A percentile compares a stretch with the other conserved stretches of the same genome.
Evolutionary conservation across 257 asterid genomes (phyloP).

Genomic region (Scutellaria barbata): DNA sequence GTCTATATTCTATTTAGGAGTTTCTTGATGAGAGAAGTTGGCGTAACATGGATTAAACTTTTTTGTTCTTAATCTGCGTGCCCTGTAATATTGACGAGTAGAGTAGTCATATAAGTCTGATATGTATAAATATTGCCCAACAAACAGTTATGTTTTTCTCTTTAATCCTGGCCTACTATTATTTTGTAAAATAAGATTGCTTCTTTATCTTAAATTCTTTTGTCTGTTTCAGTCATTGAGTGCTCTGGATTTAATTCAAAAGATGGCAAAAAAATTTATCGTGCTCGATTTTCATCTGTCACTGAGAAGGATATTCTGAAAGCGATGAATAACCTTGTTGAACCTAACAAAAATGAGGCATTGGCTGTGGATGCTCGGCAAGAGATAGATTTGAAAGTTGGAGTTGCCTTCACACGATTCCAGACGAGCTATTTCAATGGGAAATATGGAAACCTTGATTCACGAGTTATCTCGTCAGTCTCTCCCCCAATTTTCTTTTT

Average conservation of each 20-base stretch:
- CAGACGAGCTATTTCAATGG: conserved; percentile 93
- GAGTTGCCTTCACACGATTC: conserved; percentile 92
- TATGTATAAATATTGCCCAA: not conserved
- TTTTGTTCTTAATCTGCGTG: conserved; percentile 8
- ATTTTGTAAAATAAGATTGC: not conserved
- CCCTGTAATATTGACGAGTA: conserved; percentile 6
- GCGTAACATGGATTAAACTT: conserved; percentile 1
- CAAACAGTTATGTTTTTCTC: conserved; percentile 21
- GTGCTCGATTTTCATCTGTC: conserved; percentile 93
- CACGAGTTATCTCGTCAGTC: conserved; percentile 93
- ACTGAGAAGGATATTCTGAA: conserved; percentile 82
- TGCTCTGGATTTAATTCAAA: conserved; percentile 69
- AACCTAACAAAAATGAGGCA: conserved; percentile 86
- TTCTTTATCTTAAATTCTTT: conserved; percentile 15
- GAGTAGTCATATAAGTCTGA: conserved; percentile 11
- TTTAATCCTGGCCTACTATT: conserved; percentile 22
- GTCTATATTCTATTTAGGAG: conserved; percentile 12
- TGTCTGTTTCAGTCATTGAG: conserved; percentile 69
- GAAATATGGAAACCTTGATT: conserved; percentile 94
- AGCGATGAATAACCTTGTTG: conserved; percentile 77
- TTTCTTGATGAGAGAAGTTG: conserved; percentile 1
- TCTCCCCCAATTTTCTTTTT: conserved; percentile 31
- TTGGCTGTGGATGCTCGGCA: conserved; percentile 95
- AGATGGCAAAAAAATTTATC: conserved; percentile 67
- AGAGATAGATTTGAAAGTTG: conserved; percentile 97